Evolutionary conservation across 176 grass and related monocot genomes (phyloP), one percentile per base, ranked within the genome.

Genomic region (Juncus inflexus): DNA sequence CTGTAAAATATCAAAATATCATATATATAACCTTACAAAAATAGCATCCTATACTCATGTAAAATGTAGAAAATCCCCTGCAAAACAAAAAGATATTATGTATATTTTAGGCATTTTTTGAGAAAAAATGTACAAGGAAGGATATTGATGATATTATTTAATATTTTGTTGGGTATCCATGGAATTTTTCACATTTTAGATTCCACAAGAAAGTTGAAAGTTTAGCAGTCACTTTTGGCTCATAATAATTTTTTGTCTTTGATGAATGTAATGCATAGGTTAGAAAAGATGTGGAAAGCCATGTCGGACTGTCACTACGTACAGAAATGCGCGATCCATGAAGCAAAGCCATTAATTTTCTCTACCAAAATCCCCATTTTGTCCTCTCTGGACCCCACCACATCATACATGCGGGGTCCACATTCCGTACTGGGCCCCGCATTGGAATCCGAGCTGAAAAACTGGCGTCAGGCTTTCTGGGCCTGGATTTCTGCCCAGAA

Each of bases 231-330:
- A 35, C 28, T 37, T 10, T 2, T 36, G 9, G 6, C 43, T 47
- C 43, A 47, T 47, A 47, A 47, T 47, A 45, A 15, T 13, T 37
- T 59, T 39, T 67, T n/a, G 2, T 58, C 10, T 12, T 47, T 47
- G 43, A 47, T 47, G 43, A 47, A 47, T 47, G 2, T 47, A 47
- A 11, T 15, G 12, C 62, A 76, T 72, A 99, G 94, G 52, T 35
- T 90, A 35, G 90, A 83, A 3, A 81, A 83, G 72, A 92, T 99
- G 94, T 92, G 94, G 94, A 78, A 53, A 7, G 79, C 85, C 74
- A 90, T 92, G 80, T 86, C 85, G n/a, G 94, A 99, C 41, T 82
- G 85, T 6, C 89, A 99, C 77, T 74, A 79, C n/a, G 79, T 80
- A 12, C 94, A 99, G 61, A 91, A 90, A 52, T 80, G 80, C 6